Evolutionary conservation across 1,284 basidiomycete species (phyloP), one percentile per base, ranked within the genome.

Genomic region (Cerrena zonata): DNA sequence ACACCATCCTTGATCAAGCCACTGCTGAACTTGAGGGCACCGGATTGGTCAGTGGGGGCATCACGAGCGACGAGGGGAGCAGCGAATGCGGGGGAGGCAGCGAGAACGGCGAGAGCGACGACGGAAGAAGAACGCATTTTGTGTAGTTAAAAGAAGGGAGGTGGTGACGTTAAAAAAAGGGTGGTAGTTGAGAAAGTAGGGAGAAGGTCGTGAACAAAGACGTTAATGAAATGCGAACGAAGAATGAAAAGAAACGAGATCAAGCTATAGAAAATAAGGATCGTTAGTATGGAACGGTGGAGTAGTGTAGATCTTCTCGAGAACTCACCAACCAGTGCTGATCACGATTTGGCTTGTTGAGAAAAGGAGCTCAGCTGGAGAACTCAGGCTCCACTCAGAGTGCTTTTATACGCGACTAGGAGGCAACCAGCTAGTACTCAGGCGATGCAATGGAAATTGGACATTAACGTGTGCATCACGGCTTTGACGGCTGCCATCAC

Each of bases 321-420:
- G 13, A 34, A 54, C 53, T 51, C 22, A 54, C 53, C 53, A 54
- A 54, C 53, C 53, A 50, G 53, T 53, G 45, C 53, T 26, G 49
- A 50, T 48, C 46, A 36, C 47, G 46, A 27, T 21, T 30, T 18
- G 41, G 21, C 41, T 42, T 23, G 41, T 10, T 5, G 13, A 21
- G 13, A 5, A 5, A 39, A 48, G 48, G 49, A 38, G 18, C 48
- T 38, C 48, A 53, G 52, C 52, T 53, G 52, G 45, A 24, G 48
- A 36, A 49, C 36, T 19, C 4, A 3, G n/a, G 22, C 7, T 12
- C 12, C 12, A 11, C 2, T 11, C 40, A 15, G 23, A 3, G 2
- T 5, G 15, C 23, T 38, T 52, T 45, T 52, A 52, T 52, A 48
- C 51, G n/a, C 5, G 13, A 4, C 37, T 18, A 21, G 21, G 5